Base-by-base conservation (phyloP, 2,329 filamentous ascomycete genomes). In the Endocalyx cinctus region DNA sequence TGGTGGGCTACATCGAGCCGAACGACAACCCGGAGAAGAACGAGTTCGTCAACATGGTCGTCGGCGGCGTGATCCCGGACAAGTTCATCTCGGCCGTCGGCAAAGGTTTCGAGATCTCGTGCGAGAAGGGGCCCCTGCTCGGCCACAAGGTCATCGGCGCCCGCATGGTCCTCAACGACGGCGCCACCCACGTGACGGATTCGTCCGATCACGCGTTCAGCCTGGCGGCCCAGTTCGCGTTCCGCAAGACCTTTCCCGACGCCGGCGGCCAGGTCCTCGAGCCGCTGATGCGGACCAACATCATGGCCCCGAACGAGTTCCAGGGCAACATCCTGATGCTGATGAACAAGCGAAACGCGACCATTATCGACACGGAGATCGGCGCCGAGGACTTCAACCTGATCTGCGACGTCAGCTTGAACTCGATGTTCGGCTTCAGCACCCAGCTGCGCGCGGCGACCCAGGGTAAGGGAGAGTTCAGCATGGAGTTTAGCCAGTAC, bases 401-500 rank as follows among this genome's bases (percentile, higher is more conserved):
- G 38, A 79, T 82, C 35, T 89, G 88, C 17, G 92, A 97, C 66
- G 95, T 88, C 69, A 89, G 83, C 59, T 65, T 98, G 59, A 95
- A 97, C 61, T 79, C 83, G 59, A 98, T 98, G 92, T 98, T 98
- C 60, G 92, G 92, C 43, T 97, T 98, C 68, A 89, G 82, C 54
- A 86, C 82, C 26, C 86, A 95, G 64, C 66, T 98, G 47, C 78
- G 92, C 50, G 92, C 92, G 11, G 86, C 89, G 15, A 97, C 89
- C 3, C 92, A 98, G 68, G 92, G 92, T 42, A 98, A 98, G 74
- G 92, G 92, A 53, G 92, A 98, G 69, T 98, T 96, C 58, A 84
- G 77, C 53, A 97, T 98, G 92, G 92, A 98, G 66, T 98, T 98
- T 56, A 92, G 85, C 62, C 92, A 97, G 67, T 98, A 98, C 55